Conservation (phyloP, 371 early-diverging fungal species). For the Dichotomocladium elegans region DNA sequence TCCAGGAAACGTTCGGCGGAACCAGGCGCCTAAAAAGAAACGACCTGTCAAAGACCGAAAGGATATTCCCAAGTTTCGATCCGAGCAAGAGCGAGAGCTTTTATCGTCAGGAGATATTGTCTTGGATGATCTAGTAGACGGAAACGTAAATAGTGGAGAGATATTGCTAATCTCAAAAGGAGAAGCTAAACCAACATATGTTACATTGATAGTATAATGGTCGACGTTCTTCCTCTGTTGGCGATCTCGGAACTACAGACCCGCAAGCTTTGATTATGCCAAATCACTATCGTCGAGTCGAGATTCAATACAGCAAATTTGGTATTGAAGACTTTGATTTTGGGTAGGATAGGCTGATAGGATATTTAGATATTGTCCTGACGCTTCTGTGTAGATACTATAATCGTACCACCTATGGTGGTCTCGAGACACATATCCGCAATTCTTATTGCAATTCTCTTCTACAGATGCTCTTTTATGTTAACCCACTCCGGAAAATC, state of each 20-base stretch:
- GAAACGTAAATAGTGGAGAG: slow-evolving; percentile 7
- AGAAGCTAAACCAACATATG: neutral
- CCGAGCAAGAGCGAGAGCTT: slow-evolving; percentile 76
- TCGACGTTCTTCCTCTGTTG: slow-evolving; percentile 32
- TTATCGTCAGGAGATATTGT: slow-evolving; percentile 35
- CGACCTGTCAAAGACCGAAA: slow-evolving; percentile 23
- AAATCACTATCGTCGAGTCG: slow-evolving; percentile 69
- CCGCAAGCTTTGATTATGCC: slow-evolving; percentile 53
- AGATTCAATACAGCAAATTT: slow-evolving; percentile 84
- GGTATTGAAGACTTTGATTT: slow-evolving; percentile 98
- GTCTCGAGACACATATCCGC: slow-evolving; percentile 87
- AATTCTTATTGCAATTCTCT: slow-evolving; percentile 90
- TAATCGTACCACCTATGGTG: slow-evolving; percentile 82
- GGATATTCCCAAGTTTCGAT: slow-evolving; percentile 81
- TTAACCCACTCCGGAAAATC: slow-evolving; percentile 57
- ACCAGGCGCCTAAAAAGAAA: slow-evolving; percentile 63
- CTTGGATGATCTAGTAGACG: slow-evolving; percentile 20
- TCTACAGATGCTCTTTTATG: slow-evolving; percentile 82
- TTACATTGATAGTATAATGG: neutral
- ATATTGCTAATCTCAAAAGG: neutral
- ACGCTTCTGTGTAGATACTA: slow-evolving; percentile 52
- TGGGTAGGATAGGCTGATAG: slow-evolving; percentile 40
- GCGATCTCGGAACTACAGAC: slow-evolving; percentile 24
- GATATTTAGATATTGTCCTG: neutral
- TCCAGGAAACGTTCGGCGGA: slow-evolving; percentile 71